Conservation (phyloP, 2,329 filamentous ascomycete genomes). For the Fusarium bulbicola region DNA sequence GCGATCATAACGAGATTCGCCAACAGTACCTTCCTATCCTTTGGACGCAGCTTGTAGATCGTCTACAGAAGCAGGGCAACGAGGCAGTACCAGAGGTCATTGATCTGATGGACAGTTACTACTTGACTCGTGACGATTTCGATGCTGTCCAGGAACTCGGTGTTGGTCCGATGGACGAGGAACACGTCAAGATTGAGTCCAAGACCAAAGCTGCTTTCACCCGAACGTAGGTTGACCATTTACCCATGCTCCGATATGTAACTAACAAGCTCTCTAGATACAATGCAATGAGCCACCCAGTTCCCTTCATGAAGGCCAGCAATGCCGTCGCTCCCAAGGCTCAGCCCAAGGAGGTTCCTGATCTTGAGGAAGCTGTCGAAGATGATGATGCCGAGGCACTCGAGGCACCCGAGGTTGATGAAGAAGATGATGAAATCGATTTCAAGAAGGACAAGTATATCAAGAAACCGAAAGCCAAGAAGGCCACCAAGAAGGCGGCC, state of each 20-base stretch:
- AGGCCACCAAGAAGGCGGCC: conserved; percentile 55
- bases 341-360: conserved; percentile 78
- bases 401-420: conserved; percentile 68
- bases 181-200: conserved; percentile 78
- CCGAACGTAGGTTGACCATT: conserved; percentile 70
- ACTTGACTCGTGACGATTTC: conserved; percentile 92
- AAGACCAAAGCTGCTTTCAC: conserved; percentile 93
- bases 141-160: conserved; percentile 93
- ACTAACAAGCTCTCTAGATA: conserved; percentile 65
- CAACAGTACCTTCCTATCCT: conserved; percentile 93
- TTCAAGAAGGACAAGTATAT: conserved; percentile 96
- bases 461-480: conserved; percentile 82
- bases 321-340: conserved; percentile 78
- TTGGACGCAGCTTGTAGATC: conserved; percentile 81
- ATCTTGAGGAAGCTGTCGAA: conserved; percentile 95
- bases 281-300: conserved; percentile 84
- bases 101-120: conserved; percentile 96
- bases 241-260: neutral
- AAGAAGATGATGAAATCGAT: conserved; percentile 78
- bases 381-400: conserved; percentile 79
- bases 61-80: conserved; percentile 80
- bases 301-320: conserved; percentile 96
- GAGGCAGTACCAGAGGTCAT: conserved; percentile 86
- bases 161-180: conserved; percentile 83
- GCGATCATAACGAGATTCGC: conserved; percentile 90